Evolutionary conservation across 2,329 filamentous ascomycete genomes (phyloP).

Genomic region (Ophiostoma montium): DNA sequence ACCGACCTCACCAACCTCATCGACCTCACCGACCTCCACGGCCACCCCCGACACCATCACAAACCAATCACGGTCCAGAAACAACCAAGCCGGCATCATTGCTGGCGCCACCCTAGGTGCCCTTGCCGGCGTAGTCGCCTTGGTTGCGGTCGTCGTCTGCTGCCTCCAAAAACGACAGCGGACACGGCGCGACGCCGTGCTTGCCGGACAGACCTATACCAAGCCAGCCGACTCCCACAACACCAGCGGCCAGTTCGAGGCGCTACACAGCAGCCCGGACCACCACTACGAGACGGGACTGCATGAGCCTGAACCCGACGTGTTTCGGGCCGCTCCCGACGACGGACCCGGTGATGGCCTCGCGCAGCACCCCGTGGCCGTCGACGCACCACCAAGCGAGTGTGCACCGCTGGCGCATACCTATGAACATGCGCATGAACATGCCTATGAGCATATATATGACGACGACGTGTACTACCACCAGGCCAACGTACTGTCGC

Average conservation of each 20-base stretch:
- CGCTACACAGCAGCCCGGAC: slow-evolving; percentile 22
- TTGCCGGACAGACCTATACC: slow-evolving; percentile 16
- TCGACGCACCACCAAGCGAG: slow-evolving; percentile 13
- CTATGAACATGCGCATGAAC: slow-evolving; percentile 22
- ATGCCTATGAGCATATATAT: slow-evolving; percentile 23
- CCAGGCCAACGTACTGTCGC: slow-evolving; percentile 23
- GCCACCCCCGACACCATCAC: slow-evolving; percentile 12
- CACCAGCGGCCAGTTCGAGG: slow-evolving; percentile 21
- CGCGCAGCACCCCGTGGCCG: neutral
- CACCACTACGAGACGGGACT: slow-evolving; percentile 19
- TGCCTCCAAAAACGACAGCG: slow-evolving; percentile 24
- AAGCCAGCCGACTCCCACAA: slow-evolving; percentile 6
- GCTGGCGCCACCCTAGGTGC: slow-evolving; percentile 41
- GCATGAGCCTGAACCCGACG: slow-evolving; percentile 9
- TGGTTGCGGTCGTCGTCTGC: slow-evolving; percentile 29
- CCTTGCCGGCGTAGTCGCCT: slow-evolving; percentile 29
- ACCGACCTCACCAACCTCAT: slow-evolving; percentile 11
- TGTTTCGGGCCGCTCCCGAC: slow-evolving; percentile 7
- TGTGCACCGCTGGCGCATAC: slow-evolving; percentile 26
- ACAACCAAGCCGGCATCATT: slow-evolving; percentile 32
- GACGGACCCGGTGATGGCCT: slow-evolving; percentile 6
- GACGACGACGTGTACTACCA: slow-evolving; percentile 28
- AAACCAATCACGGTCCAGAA: neutral
- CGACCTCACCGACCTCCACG: slow-evolving; percentile 6
- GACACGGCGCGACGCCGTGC: neutral